phyloP scores from a whole-genome alignment of 331 rosid species.

The Spiraea crenata region DNA sequence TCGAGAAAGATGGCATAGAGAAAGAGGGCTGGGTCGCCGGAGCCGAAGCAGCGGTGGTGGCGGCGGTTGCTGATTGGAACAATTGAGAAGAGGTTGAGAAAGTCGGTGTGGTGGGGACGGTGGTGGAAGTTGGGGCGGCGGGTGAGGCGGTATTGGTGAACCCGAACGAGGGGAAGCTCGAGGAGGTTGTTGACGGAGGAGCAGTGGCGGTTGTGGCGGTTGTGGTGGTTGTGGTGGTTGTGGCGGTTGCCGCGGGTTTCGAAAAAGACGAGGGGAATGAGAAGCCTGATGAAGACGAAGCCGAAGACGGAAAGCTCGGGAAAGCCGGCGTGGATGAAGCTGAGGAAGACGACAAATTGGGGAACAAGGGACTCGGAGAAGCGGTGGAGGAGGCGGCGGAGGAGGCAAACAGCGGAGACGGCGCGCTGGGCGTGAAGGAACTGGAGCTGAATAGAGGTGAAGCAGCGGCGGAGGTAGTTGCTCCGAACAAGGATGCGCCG shows the following conservation, averaged over 20 bases:
- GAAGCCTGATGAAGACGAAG: constrained; percentile 22
- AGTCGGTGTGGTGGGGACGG: constrained; percentile 38
- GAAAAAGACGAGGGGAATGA: constrained; percentile 37
- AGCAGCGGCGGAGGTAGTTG: constrained; percentile 26
- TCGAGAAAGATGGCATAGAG: constrained; percentile 40
- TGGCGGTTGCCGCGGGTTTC: constrained; percentile 31
- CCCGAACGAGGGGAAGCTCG: constrained; percentile 42
- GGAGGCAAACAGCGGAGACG: constrained; percentile 28
- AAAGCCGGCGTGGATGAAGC: constrained; percentile 36
- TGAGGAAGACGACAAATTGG: constrained; percentile 36
- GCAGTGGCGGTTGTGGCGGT: constrained; percentile 32
- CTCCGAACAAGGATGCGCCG: constrained; percentile 28
- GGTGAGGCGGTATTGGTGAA: constrained; percentile 46
- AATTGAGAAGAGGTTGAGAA: constrained; percentile 49
- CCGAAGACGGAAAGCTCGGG: constrained; percentile 25
- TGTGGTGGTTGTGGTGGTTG: constrained; percentile 28
- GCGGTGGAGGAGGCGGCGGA: constrained; percentile 8
- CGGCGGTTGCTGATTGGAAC: constrained; percentile 52
- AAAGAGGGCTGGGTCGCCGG: constrained; percentile 40
- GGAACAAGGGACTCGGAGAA: constrained; percentile 18
- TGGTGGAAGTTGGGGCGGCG: constrained; percentile 21
- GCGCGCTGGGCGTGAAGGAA: constrained; percentile 21
- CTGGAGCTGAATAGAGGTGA: constrained; percentile 33
- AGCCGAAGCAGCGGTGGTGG: constrained; percentile 53
- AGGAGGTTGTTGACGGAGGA: neutral